phyloP scores from a whole-genome alignment of 1,284 basidiomycete genomes.

The Microbotryum lychnidis-dioicae region DNA sequence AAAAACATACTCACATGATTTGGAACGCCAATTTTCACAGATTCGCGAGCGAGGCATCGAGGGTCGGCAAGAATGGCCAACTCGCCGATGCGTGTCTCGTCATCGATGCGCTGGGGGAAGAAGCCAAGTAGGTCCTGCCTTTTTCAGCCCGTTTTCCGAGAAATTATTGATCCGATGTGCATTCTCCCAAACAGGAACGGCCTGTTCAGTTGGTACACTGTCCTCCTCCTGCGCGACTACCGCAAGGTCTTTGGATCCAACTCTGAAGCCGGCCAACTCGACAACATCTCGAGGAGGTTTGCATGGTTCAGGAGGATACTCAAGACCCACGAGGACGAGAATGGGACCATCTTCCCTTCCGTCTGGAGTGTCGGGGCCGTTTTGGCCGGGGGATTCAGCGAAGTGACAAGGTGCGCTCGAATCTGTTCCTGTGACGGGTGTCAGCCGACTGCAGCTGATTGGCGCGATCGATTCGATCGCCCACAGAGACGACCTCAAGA shows the following conservation, averaged over 20 bases:
- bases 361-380: constrained; percentile 76
- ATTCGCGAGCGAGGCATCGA: constrained; percentile 21
- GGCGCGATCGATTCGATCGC: not conserved
- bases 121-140: constrained; percentile 52
- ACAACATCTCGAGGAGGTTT: constrained; percentile 86
- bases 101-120: constrained; percentile 74
- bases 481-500: constrained; percentile 43
- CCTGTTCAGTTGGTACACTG: constrained; percentile 81
- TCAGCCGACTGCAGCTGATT: not conserved
- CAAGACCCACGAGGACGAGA: constrained; percentile 64
- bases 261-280: constrained; percentile 89
- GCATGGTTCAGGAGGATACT: constrained; percentile 95
- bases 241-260: constrained; percentile 85
- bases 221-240: constrained; percentile 89
- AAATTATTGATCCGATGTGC: not conserved
- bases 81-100: constrained; percentile 66
- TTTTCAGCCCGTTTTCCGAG: not conserved
- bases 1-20: too few relatives aligned
- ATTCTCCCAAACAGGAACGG: constrained; percentile 44
- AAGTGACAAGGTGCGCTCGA: constrained; percentile 63
- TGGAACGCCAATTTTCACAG: not conserved
- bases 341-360: constrained; percentile 64
- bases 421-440: not conserved
- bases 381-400: constrained; percentile 70
- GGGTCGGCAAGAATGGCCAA: constrained; percentile 26